Evolutionary conservation across 2,329 filamentous ascomycete species (phyloP).

Genomic region (Davidsoniella neocaledoniae): DNA sequence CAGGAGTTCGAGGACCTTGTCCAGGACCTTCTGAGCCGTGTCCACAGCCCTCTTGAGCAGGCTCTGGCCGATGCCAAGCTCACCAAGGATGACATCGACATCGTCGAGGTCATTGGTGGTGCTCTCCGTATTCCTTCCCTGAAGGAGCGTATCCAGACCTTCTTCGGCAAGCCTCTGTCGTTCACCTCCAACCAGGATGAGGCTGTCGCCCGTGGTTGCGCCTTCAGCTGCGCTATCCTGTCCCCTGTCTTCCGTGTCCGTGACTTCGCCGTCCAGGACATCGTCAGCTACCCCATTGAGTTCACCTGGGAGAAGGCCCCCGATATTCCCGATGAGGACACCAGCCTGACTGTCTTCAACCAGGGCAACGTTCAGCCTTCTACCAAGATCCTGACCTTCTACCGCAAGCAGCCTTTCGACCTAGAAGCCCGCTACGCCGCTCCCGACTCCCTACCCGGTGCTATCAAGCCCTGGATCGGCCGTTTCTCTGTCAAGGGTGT

Average conservation of each 20-base stretch:
- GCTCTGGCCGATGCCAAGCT: slow-evolving; percentile 89
- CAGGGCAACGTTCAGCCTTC: slow-evolving; percentile 93
- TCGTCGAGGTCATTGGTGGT: slow-evolving; percentile 84
- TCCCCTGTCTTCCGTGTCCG: slow-evolving; percentile 97
- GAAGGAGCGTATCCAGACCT: slow-evolving; percentile 76
- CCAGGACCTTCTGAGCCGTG: slow-evolving; percentile 62
- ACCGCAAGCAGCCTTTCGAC: slow-evolving; percentile 94
- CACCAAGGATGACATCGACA: slow-evolving; percentile 79
- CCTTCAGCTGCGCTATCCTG: slow-evolving; percentile 93
- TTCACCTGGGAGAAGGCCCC: slow-evolving; percentile 98
- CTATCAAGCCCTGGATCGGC: slow-evolving; percentile 87
- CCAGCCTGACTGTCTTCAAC: slow-evolving; percentile 92
- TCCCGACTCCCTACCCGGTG: slow-evolving; percentile 72
- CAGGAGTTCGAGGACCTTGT: slow-evolving; percentile 88
- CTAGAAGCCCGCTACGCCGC: slow-evolving; percentile 88
- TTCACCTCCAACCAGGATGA: slow-evolving; percentile 98
- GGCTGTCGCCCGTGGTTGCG: slow-evolving; percentile 85
- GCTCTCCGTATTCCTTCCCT: slow-evolving; percentile 84
- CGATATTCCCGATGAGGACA: slow-evolving; percentile 97
- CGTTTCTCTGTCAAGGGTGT: slow-evolving; percentile 97
- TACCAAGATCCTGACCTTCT: slow-evolving; percentile 98
- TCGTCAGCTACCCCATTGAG: slow-evolving; percentile 95
- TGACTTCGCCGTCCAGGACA: slow-evolving; percentile 94
- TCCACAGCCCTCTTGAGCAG: slow-evolving; percentile 64
- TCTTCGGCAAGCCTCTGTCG: slow-evolving; percentile 83